These are phyloP conservation scores for Polyporus arcularius DNA, from an alignment of 768 basidiomycete genomes.

Conservation along the genomic window DNA sequence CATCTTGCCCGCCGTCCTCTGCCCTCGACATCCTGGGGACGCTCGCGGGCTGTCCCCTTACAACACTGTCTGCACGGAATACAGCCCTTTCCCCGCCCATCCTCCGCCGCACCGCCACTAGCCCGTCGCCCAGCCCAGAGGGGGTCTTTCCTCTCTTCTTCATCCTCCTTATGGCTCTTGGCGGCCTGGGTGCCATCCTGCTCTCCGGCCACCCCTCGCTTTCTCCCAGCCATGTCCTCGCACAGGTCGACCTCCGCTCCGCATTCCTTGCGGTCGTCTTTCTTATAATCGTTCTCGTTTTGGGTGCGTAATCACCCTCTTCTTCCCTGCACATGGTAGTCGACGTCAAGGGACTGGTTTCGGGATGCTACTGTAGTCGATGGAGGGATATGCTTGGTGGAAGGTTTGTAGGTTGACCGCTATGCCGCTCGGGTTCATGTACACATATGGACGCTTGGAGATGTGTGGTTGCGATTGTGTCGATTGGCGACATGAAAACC, in stretches of 20 bases:
- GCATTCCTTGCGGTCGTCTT: constrained; percentile 71
- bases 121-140: constrained; percentile 29
- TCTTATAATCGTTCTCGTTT: constrained; percentile 64
- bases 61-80: constrained; percentile 26
- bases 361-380: too few species aligned
- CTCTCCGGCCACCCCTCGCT: constrained; percentile 55
- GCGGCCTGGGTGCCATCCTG: constrained; percentile 61
- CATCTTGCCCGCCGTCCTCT: constrained; percentile 12
- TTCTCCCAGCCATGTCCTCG: constrained; percentile 38
- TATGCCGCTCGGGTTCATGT: too few species aligned
- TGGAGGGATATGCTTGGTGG: too few species aligned
- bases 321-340: too few species aligned
- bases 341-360: too few species aligned
- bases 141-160: constrained; percentile 51
- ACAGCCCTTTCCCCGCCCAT: constrained; percentile 19
- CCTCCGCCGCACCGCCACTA: constrained; percentile 26
- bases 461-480: too few species aligned
- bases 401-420: too few species aligned
- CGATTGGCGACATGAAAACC: too few species aligned
- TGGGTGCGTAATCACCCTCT: constrained; percentile 74
- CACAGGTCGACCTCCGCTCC: constrained; percentile 67
- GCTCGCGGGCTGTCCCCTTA: constrained; percentile 24
- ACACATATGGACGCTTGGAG: too few species aligned
- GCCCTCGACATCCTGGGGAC: constrained; percentile 23
- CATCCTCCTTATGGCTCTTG: constrained; percentile 67